Evolutionary conservation across 129 eudicot species (phyloP), one percentile per base, ranked within the genome.

Genomic region (Flaveria ramosissima): DNA sequence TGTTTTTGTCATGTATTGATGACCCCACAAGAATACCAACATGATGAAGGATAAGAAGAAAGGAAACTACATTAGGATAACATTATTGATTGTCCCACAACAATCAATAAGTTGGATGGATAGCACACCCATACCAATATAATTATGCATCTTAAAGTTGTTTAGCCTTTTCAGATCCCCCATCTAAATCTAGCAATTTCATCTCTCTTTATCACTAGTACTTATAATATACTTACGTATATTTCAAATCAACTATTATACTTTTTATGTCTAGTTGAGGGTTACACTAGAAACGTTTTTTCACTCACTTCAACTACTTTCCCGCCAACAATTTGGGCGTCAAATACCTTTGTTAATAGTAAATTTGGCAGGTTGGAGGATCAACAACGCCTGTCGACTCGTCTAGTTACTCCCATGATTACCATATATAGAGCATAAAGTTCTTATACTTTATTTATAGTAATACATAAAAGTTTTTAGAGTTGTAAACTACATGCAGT

Each of bases 71-170:
- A 51, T 57, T 67, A 65, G 20, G 73, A 70, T 57, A 24, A 52
- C 81, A 77, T 56, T 68, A 60, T 70, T 78, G 68, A 64, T 64
- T 50, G 74, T 51, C 67, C 64, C 46, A 78, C 65, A 53, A 67
- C 30, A 39, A 23, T 71, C 42, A 12, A 36, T 62, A 50, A 62
- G 83, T 71, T 61, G 55, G 70, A 46, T 27, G 70, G 46, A 63
- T 63, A 63, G 32, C 70, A 47, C 60, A 57, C 23, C 56, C 41
- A 56, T 77, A 53, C 70, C 80, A 77, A 36, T 39, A 77, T 36
- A 21, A 77, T 20, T n/a, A 77, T 67, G 68, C 68, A 67, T 36
- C 57, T 24, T 70, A 68, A 57, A 77, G 61, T 57, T 68, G 4
- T 68, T 41, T 45, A 56, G 39, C 70, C 56, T 76, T 77, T 16